phyloP scores from a whole-genome alignment of 2,329 filamentous ascomycete species.

The Rutstroemia sp. region DNA sequence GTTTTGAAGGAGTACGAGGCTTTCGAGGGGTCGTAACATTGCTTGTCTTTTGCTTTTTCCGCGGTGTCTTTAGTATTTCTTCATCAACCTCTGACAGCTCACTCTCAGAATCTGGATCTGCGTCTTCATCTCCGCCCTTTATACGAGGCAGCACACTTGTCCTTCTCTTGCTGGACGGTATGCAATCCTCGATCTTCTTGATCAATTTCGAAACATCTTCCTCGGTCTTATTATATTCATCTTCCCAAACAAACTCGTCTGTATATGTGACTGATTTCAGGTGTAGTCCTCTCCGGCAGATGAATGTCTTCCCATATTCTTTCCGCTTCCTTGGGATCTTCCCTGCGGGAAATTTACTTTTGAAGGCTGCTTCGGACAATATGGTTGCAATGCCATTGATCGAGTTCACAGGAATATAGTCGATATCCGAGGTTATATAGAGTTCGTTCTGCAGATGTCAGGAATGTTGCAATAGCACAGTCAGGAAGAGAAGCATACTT shows the following conservation, averaged over 20 bases:
- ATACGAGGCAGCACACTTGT: neutral
- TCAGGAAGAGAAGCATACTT: slow-evolving; percentile 36
- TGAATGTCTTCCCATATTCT: slow-evolving; percentile 77
- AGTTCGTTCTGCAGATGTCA: slow-evolving; percentile 63
- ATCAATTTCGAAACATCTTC: slow-evolving; percentile 21
- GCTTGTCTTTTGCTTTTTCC: slow-evolving; percentile 46
- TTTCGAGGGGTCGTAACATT: slow-evolving; percentile 30
- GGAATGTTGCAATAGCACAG: neutral
- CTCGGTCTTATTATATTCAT: slow-evolving; percentile 51
- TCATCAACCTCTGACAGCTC: slow-evolving; percentile 13
- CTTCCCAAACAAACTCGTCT: slow-evolving; percentile 86
- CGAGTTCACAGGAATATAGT: slow-evolving; percentile 76
- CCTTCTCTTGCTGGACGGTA: slow-evolving; percentile 62
- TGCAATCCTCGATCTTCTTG: slow-evolving; percentile 51
- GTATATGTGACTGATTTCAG: slow-evolving; percentile 86
- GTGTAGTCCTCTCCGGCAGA: slow-evolving; percentile 86
- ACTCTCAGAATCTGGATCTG: slow-evolving; percentile 17
- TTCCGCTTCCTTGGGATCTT: slow-evolving; percentile 64
- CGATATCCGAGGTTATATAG: slow-evolving; percentile 82
- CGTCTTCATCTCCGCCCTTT: slow-evolving; percentile 20
- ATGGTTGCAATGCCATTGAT: slow-evolving; percentile 86
- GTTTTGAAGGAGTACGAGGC: slow-evolving; percentile 34
- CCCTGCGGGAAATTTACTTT: slow-evolving; percentile 63
- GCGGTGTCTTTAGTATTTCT: slow-evolving; percentile 38
- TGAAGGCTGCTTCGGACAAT: slow-evolving; percentile 65